Conservation (phyloP, 441 rosid genomes). For the Pelargonium australe region DNA sequence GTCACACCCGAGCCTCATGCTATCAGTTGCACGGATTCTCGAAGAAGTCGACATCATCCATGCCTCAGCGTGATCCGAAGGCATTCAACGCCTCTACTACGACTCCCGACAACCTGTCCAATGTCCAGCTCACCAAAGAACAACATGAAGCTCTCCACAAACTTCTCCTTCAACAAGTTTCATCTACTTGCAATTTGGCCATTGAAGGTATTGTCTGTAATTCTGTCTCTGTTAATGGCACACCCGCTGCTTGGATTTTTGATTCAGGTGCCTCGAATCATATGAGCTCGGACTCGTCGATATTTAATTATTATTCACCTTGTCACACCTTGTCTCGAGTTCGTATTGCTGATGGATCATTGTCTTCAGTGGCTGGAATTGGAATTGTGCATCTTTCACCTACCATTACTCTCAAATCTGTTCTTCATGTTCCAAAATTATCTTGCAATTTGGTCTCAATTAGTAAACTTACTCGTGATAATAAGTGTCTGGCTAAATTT, state of each 20-base stretch:
- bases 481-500: background rate
- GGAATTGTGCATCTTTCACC: background rate
- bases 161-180: background rate
- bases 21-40: background rate
- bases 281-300: background rate
- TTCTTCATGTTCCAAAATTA: background rate
- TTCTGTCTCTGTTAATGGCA: background rate
- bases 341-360: background rate
- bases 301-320: background rate
- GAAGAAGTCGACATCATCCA: background rate
- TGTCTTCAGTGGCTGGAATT: background rate
- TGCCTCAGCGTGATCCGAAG: background rate
- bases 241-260: background rate
- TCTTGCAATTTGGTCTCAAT: background rate
- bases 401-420: background rate
- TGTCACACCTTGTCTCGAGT: background rate
- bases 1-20: background rate
- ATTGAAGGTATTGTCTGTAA: background rate
- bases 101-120: background rate
- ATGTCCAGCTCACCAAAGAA: background rate
- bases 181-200: background rate
- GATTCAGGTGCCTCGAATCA: conserved; percentile 4
- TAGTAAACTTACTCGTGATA: background rate
- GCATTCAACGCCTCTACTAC: background rate
- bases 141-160: background rate